phyloP scores from a whole-genome alignment of 2,329 filamentous ascomycete genomes.

The Fusarium xylarioides region DNA sequence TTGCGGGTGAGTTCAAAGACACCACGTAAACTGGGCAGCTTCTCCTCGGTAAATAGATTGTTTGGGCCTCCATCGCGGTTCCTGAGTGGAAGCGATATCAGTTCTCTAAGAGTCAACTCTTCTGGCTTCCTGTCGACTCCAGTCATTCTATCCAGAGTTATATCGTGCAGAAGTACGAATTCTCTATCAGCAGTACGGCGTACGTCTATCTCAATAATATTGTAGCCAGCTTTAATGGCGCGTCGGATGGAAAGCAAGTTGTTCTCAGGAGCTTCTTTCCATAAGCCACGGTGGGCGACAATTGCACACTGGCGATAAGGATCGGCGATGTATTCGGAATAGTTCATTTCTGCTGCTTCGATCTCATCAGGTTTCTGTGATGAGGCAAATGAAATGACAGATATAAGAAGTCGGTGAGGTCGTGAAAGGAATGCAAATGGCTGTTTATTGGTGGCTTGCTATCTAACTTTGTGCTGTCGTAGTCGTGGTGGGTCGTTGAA shows the following conservation, averaged over 20 bases:
- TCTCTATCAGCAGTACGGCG: background rate
- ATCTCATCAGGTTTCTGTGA: background rate
- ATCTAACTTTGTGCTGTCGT: background rate
- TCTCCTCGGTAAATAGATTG: background rate
- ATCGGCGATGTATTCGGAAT: background rate
- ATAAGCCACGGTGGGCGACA: background rate
- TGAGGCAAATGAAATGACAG: too few relatives aligned
- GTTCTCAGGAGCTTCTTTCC: background rate
- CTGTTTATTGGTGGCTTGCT: background rate
- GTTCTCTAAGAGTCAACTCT: background rate
- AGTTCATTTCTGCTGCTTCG: background rate
- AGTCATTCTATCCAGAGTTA: background rate
- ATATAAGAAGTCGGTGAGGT: background rate
- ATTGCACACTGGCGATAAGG: background rate
- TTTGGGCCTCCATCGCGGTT: background rate
- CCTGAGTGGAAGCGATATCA: background rate
- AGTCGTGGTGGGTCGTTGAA: background rate
- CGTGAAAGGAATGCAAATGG: background rate
- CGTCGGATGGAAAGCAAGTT: background rate
- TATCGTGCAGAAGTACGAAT: background rate
- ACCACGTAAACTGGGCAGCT: background rate
- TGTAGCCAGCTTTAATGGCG: background rate
- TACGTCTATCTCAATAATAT: background rate
- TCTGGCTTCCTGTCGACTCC: background rate
- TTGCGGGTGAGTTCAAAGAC: background rate